These are phyloP conservation scores for Byssochlamys sp. DNA, from an alignment of 2,329 filamentous ascomycete species.

Conservation along the genomic window DNA sequence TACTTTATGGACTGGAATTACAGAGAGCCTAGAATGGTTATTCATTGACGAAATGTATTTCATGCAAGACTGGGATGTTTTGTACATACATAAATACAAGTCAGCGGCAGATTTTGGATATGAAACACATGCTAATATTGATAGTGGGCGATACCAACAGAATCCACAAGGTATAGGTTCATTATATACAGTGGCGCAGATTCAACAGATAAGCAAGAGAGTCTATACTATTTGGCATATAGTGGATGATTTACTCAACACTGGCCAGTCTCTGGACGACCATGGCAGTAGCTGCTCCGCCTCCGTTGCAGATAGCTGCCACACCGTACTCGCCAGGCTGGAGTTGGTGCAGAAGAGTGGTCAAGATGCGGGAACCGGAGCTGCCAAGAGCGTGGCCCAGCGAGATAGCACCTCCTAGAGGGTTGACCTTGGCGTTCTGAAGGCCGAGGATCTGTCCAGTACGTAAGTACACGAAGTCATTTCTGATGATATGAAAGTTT, in stretches of 20 bases:
- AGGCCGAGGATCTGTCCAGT: conserved; percentile 62
- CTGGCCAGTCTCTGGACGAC: conserved; percentile 73
- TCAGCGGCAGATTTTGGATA: not conserved
- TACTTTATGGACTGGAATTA: not conserved
- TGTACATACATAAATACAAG: not conserved
- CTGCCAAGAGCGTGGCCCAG: conserved; percentile 86
- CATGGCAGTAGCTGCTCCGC: conserved; percentile 80
- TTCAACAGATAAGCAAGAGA: not conserved
- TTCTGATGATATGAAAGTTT: not conserved
- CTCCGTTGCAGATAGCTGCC: conserved; percentile 93
- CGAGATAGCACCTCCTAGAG: conserved; percentile 81
- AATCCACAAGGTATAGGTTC: not conserved
- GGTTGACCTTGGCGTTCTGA: conserved; percentile 70
- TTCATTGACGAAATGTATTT: too few species aligned
- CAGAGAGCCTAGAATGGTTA: not conserved
- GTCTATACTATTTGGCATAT: not conserved
- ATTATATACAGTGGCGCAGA: not conserved
- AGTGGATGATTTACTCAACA: conserved; percentile 25
- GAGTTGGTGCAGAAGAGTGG: conserved; percentile 81
- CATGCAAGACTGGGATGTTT: not conserved
- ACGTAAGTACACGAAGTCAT: conserved; percentile 10
- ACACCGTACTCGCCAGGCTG: conserved; percentile 88
- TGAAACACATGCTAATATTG: not conserved
- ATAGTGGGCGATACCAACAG: not conserved
- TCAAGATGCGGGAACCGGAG: conserved; percentile 83